Evolutionary conservation across 345 rosid genomes (phyloP).

Genomic region (Combretum micranthum): DNA sequence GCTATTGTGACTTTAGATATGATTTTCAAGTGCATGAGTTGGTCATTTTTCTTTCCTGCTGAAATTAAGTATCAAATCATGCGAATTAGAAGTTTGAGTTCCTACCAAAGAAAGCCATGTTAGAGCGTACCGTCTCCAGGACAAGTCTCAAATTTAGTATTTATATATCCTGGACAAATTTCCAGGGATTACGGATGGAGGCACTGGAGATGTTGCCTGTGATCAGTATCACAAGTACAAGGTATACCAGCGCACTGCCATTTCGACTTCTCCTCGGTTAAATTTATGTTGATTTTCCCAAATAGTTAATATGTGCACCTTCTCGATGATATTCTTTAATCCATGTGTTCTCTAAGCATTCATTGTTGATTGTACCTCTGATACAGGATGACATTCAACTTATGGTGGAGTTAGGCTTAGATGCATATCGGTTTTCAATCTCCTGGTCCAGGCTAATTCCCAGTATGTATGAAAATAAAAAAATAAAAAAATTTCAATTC

Average conservation of each 20-base stretch:
- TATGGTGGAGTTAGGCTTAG: slow-evolving; percentile 11
- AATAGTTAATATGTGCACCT: too few species aligned
- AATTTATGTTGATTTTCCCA: not conserved
- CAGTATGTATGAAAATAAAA: slow-evolving; percentile 1
- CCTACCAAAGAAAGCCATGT: not conserved
- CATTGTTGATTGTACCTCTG: not conserved
- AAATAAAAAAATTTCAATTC: not conserved
- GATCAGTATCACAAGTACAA: too few species aligned
- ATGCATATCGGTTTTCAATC: slow-evolving; percentile 15
- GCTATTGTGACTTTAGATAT: too few species aligned
- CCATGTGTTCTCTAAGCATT: too few species aligned
- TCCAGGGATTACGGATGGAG: slow-evolving; percentile 7
- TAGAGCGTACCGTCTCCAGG: too few species aligned
- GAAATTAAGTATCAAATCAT: too few species aligned
- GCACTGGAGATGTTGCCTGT: slow-evolving; percentile 10
- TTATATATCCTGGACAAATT: not conserved
- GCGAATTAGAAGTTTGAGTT: too few species aligned
- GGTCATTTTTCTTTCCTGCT: too few species aligned
- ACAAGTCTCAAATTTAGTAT: not conserved
- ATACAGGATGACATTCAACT: slow-evolving; percentile 11
- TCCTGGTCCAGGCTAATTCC: slow-evolving; percentile 20
- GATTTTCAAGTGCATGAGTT: too few species aligned
- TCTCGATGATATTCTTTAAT: too few species aligned
- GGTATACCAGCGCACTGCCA: not conserved
- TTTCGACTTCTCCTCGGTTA: not conserved